Evolutionary conservation across 1,284 basidiomycete species (phyloP).

Genomic region (Moesziomyces globuligerus): DNA sequence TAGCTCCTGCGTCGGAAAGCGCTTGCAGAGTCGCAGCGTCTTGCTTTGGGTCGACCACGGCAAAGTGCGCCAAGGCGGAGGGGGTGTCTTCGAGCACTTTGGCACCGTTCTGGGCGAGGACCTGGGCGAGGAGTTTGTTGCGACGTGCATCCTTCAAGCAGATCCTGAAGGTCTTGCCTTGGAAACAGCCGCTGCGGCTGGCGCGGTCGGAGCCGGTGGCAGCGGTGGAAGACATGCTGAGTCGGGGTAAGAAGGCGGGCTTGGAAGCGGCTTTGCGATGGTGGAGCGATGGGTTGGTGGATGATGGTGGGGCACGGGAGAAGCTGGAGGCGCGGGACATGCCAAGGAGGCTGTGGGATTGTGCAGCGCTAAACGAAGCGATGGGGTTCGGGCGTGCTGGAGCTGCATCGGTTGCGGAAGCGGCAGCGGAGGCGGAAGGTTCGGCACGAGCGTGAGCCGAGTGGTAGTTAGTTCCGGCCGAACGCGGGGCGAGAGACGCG

Average conservation of each 20-base stretch:
- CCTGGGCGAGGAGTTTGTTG: slow-evolving; percentile 28
- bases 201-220: background rate
- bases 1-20: slow-evolving; percentile 3
- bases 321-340: slow-evolving; percentile 50
- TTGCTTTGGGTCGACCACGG: slow-evolving; percentile 29
- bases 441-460: slow-evolving; percentile 1
- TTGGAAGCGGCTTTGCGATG: slow-evolving; percentile 20
- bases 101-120: slow-evolving; percentile 31
- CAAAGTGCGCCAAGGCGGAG: slow-evolving; percentile 12
- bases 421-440: background rate
- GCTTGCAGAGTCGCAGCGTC: slow-evolving; percentile 10
- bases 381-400: slow-evolving; percentile 1
- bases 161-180: slow-evolving; percentile 25
- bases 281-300: slow-evolving; percentile 4
- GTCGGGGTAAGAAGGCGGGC: slow-evolving; percentile 19
- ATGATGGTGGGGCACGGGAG: slow-evolving; percentile 23
- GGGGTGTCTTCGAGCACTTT: slow-evolving; percentile 9
- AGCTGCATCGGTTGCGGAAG: slow-evolving; percentile 5
- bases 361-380: slow-evolving; percentile 7
- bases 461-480: background rate
- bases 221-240: slow-evolving; percentile 4
- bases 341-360: slow-evolving; percentile 30
- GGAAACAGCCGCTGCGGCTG: slow-evolving; percentile 13
- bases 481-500: background rate
- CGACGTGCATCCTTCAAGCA: slow-evolving; percentile 23